Evolutionary conservation across 2,329 filamentous ascomycete genomes (phyloP).

Genomic region (Colletotrichum sp.): DNA sequence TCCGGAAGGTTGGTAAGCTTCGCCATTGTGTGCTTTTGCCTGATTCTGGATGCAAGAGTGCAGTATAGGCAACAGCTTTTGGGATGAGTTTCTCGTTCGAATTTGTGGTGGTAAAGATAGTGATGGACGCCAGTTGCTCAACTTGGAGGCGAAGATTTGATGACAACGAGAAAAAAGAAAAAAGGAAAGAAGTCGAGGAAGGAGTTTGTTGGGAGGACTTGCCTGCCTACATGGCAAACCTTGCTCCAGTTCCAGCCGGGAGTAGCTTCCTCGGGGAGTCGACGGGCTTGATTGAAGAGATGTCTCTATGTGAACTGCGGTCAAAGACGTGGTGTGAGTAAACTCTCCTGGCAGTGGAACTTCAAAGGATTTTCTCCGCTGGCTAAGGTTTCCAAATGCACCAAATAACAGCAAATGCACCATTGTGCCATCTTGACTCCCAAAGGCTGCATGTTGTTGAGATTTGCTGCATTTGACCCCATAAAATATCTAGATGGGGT

Average conservation of each 20-base stretch:
- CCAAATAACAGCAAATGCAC: accelerated
- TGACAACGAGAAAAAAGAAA: not conserved
- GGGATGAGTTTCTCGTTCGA: not conserved
- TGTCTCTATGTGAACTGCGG: not conserved
- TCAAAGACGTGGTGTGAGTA: not conserved
- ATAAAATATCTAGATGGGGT: not conserved
- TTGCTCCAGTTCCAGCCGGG: not conserved
- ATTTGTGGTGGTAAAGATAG: not conserved
- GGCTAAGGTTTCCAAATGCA: not conserved
- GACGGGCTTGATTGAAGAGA: not conserved
- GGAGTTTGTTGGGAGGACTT: not conserved
- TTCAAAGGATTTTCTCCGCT: accelerated
- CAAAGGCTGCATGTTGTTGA: not conserved
- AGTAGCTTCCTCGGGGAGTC: not conserved
- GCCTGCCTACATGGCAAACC: not conserved
- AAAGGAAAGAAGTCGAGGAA: not conserved
- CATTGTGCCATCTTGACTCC: not conserved
- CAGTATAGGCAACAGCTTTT: accelerated
- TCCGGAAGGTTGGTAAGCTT: not conserved
- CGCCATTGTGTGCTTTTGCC: not conserved
- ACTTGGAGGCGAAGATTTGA: not conserved
- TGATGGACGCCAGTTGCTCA: not conserved
- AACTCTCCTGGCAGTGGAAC: accelerated
- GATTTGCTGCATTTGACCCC: not conserved
- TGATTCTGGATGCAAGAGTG: not conserved